Evolutionary conservation across 2,329 filamentous ascomycete species (phyloP), one percentile per base, ranked within the genome.

Genomic region (Grosmannia clavigera): DNA sequence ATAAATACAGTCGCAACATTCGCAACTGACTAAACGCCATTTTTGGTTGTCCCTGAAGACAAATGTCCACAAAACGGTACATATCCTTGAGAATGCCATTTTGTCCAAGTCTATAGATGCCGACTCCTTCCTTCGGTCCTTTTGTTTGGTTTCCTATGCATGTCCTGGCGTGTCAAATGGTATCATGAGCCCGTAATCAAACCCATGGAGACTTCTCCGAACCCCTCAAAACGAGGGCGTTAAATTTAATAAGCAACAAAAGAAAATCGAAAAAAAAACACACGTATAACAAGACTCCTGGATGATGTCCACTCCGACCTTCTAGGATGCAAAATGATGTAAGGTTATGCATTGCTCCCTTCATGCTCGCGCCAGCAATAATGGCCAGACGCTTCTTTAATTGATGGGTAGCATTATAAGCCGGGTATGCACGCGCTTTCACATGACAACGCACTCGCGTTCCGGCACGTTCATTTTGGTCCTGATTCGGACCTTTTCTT

Each of bases 391-490:
- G n/a, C 33, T 22, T 52, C 27, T n/a, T 7, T 22, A 6, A 43
- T 16, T 7, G 14, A 6, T n/a, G 43, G 19, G 9, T 46, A n/a
- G 16, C 43, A n/a, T 16, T 22, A 1, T 22, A 46, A 5, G 19
- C 19, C 43, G 7, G 43, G 43, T 19, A 5, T 16, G 4, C 43
- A n/a, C 16, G 14, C 3, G 50, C 50, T 16, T 27, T 64, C 64
- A 72, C 67, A 71, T 70, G n/a, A 72, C 63, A 6, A 64, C 57
- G 58, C 69, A 71, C 61, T 70, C 69, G 55, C 69, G 65, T 58
- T 71, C 69, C 1, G 69, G 69, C 35, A 70, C 60, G 2, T 65
- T 67, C 10, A 29, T 58, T 57, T 62, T 66, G 46, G 50, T 57
- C 6, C 63, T 63, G 25, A 53, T 63, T 65, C 57, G 31, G 3